Percentiles rank a stretch among this genome's conserved stretches.
Conservation (phyloP, 2,329 filamentous ascomycete genomes). For the Aspergillus ruber region DNA sequence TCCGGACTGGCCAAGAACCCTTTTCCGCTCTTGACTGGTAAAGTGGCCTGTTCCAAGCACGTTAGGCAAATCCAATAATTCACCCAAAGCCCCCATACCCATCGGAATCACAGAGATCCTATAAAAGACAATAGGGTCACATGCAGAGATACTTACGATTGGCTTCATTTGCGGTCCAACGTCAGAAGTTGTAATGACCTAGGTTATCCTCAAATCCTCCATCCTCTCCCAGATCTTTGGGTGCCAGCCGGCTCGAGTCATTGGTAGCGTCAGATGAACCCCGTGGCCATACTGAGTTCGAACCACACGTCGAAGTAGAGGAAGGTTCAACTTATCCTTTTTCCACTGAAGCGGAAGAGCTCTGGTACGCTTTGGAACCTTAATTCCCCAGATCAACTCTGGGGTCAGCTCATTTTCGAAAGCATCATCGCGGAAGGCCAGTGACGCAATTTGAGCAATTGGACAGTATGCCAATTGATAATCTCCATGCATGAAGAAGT, state of each 20-base stretch:
- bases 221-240: slow-evolving; percentile 19
- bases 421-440: slow-evolving; percentile 17
- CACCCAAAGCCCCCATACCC: neutral
- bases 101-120: neutral
- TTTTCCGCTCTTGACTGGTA: neutral
- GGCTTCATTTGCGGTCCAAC: slow-evolving; percentile 7
- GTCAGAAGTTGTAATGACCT: slow-evolving; percentile 22
- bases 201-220: slow-evolving; percentile 21
- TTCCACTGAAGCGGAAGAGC: slow-evolving; percentile 9
- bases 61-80: neutral
- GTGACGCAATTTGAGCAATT: slow-evolving; percentile 19
- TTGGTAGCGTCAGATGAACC: slow-evolving; percentile 17
- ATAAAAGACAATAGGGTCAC: neutral
- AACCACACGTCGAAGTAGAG: slow-evolving; percentile 17
- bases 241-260: slow-evolving; percentile 18
- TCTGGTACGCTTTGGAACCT: slow-evolving; percentile 12
- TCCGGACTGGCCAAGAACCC: neutral
- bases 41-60: neutral
- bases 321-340: slow-evolving; percentile 15
- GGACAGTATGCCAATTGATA: slow-evolving; percentile 23
- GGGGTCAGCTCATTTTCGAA: slow-evolving; percentile 18
- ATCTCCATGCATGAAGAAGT: slow-evolving; percentile 24
- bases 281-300: slow-evolving; percentile 15
- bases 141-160: neutral
- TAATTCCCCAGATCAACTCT: slow-evolving; percentile 19